These are phyloP conservation scores for Limtongia smithiae DNA, from an alignment of 805 yeast species.

Conservation along the genomic window DNA sequence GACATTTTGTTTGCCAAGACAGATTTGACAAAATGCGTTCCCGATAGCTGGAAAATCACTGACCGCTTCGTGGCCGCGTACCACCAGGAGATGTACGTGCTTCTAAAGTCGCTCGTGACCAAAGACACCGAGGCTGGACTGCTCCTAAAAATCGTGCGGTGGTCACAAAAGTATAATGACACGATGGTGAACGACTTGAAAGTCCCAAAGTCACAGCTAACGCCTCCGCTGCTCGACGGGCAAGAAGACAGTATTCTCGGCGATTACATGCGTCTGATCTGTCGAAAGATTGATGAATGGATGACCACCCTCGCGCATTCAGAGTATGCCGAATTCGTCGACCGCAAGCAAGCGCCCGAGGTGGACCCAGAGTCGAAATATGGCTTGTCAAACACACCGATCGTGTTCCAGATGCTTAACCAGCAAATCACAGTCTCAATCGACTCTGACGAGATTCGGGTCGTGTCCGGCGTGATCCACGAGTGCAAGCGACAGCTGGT, in stretches of 20 bases:
- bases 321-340: constrained; percentile 61
- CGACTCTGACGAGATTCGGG: constrained; percentile 75
- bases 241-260: constrained; percentile 68
- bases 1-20: constrained; percentile 67
- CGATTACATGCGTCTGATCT: constrained; percentile 72
- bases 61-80: constrained; percentile 59
- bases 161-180: constrained; percentile 64
- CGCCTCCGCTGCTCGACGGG: constrained; percentile 64
- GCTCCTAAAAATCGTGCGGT: constrained; percentile 69
- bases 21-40: constrained; percentile 58
- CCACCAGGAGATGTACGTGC: constrained; percentile 59
- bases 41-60: constrained; percentile 70
- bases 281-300: constrained; percentile 82
- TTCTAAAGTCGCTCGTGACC: constrained; percentile 61
- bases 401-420: constrained; percentile 76
- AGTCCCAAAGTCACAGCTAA: constrained; percentile 45
- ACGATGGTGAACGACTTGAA: constrained; percentile 52
- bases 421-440: constrained; percentile 88
- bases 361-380: constrained; percentile 58
- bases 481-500: constrained; percentile 62
- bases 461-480: constrained; percentile 71
- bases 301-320: constrained; percentile 61
- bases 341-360: constrained; percentile 71
- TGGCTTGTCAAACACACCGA: constrained; percentile 73
- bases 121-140: constrained; percentile 74